These are phyloP conservation scores for Aspergillus spinulosporus DNA, from an alignment of 2,329 filamentous ascomycete genomes.

Conservation along the genomic window DNA sequence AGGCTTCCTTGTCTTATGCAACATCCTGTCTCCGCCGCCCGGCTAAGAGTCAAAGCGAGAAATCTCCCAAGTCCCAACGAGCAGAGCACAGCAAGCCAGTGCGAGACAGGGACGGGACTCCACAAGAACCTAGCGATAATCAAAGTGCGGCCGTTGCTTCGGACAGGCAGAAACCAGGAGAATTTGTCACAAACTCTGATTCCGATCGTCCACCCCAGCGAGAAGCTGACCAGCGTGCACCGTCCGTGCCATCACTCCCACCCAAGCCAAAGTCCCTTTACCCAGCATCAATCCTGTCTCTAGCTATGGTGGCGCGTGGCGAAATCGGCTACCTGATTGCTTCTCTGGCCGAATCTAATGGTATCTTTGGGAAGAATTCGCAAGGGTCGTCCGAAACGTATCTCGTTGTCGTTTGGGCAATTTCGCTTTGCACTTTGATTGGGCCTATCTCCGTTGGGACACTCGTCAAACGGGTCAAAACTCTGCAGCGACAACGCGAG, in stretches of 20 bases:
- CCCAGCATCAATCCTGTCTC: conserved; percentile 65
- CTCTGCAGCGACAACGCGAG: conserved; percentile 35
- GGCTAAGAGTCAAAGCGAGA: background rate
- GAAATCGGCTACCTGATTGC: conserved; percentile 79
- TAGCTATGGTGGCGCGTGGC: conserved; percentile 73
- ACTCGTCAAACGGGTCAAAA: conserved; percentile 49
- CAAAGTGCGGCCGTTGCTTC: no score
- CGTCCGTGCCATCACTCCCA: conserved; percentile 19
- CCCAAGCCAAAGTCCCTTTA: conserved; percentile 63
- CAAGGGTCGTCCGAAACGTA: conserved; percentile 49
- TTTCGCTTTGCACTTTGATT: conserved; percentile 57
- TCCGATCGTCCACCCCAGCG: background rate
- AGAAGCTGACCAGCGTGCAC: background rate
- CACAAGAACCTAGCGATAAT: no score
- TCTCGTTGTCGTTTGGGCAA: conserved; percentile 57
- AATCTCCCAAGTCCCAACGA: background rate
- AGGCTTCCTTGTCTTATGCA: conserved; percentile 2
- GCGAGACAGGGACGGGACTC: no score
- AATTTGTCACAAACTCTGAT: no score
- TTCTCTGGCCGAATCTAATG: conserved; percentile 61
- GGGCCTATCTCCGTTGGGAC: conserved; percentile 55
- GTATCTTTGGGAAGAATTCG: conserved; percentile 42
- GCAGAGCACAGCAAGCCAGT: no score
- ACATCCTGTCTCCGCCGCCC: conserved; percentile 11
- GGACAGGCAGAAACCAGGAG: no score